phyloP scores from a whole-genome alignment of 2,329 filamentous ascomycete genomes.

The Colletotrichum horii region DNA sequence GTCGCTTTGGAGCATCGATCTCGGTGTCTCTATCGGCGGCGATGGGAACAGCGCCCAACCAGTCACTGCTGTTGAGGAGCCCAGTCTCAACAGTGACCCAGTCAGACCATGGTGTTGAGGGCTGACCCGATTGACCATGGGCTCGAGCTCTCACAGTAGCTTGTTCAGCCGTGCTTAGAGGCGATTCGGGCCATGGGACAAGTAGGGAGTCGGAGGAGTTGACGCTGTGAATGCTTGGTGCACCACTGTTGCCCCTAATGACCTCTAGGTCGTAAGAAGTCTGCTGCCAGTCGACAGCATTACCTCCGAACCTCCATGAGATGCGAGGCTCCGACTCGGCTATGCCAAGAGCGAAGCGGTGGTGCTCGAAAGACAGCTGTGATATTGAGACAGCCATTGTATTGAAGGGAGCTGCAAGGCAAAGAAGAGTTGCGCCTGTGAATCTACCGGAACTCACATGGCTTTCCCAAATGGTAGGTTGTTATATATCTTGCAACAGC shows the following conservation, averaged over 20 bases:
- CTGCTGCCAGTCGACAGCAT: conserved; percentile 46
- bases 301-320: conserved; percentile 49
- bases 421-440: neutral
- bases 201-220: conserved; percentile 43
- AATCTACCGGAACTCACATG: neutral
- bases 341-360: conserved; percentile 46
- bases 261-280: conserved; percentile 49
- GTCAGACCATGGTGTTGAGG: conserved; percentile 34
- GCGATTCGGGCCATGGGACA: conserved; percentile 47
- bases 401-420: neutral
- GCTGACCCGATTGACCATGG: conserved; percentile 27
- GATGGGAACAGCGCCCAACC: conserved; percentile 33
- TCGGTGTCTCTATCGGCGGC: conserved; percentile 34
- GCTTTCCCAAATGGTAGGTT: neutral
- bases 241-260: conserved; percentile 18
- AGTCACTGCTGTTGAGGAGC: conserved; percentile 32
- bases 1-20: conserved; percentile 30
- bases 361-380: conserved; percentile 46
- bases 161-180: conserved; percentile 34
- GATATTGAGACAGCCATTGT: conserved; percentile 43
- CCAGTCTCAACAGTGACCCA: conserved; percentile 39
- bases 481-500: neutral
- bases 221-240: conserved; percentile 25
- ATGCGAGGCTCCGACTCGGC: conserved; percentile 47
- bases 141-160: conserved; percentile 39